These are phyloP conservation scores for Monosporozyma aquatica DNA, from an alignment of 805 yeast genomes.

Conservation along the genomic window DNA sequence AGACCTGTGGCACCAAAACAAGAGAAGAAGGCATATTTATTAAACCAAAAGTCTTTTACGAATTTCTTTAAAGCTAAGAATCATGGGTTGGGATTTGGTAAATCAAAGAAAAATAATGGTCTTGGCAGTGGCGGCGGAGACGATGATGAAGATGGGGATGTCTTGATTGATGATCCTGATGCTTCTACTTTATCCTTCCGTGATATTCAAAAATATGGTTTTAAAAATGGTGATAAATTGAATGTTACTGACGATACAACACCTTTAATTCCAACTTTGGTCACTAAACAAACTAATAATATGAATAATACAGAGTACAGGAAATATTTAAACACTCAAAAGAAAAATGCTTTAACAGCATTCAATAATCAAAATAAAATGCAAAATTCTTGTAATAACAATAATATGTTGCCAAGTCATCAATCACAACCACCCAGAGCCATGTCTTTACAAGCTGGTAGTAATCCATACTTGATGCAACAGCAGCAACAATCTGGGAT, in stretches of 20 bases:
- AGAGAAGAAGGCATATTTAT: conserved; percentile 15
- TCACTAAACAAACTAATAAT: conserved; percentile 29
- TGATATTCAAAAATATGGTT: conserved; percentile 55
- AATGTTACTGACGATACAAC: conserved; percentile 51
- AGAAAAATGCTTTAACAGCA: conserved; percentile 44
- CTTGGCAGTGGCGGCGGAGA: conserved; percentile 30
- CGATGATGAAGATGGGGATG: conserved; percentile 34
- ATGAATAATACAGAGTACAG: conserved; percentile 54
- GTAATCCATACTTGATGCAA: neutral
- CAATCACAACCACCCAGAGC: conserved; percentile 20
- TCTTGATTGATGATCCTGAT: conserved; percentile 25
- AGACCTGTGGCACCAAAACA: neutral
- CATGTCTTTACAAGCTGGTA: conserved; percentile 23
- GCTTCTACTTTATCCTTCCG: conserved; percentile 45
- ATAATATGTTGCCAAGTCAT: neutral
- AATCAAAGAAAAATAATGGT: conserved; percentile 8
- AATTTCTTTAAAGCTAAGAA: conserved; percentile 19
- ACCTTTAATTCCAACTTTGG: conserved; percentile 67
- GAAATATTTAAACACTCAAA: conserved; percentile 58
- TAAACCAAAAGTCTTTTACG: conserved; percentile 18
- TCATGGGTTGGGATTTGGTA: conserved; percentile 9
- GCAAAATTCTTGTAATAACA: neutral
- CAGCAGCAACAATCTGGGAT: neutral
- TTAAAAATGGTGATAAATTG: conserved; percentile 51
- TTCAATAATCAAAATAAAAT: conserved; percentile 32